These are phyloP conservation scores for Chrysosporium queenslandicum DNA, from an alignment of 2,329 filamentous ascomycete genomes.

Conservation along the genomic window DNA sequence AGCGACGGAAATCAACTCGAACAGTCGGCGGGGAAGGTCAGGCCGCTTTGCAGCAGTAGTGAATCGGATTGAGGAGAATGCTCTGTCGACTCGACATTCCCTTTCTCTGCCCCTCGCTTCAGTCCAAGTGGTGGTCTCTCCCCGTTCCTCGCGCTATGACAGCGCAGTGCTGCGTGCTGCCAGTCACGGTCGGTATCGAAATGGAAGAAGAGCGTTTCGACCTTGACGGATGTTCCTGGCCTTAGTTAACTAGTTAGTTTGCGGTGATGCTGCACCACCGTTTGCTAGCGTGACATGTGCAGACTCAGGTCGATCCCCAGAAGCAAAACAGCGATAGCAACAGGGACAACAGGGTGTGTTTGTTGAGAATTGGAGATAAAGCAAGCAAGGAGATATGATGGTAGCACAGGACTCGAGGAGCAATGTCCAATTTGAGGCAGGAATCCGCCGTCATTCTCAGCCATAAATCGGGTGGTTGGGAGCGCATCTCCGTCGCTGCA, in stretches of 20 bases:
- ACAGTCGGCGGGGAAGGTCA: slow-evolving; percentile 6
- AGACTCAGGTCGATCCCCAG: background rate
- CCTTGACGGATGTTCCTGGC: background rate
- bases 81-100: background rate
- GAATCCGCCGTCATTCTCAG: background rate
- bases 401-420: slow-evolving; percentile 6
- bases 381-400: background rate
- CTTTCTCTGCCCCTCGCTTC: background rate
- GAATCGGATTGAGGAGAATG: background rate
- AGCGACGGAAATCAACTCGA: background rate
- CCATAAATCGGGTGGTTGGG: slow-evolving; percentile 13
- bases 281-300: background rate
- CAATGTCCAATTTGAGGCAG: background rate
- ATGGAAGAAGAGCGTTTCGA: background rate
- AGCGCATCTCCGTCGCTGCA: background rate
- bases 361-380: background rate
- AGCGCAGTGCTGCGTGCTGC: slow-evolving; percentile 5
- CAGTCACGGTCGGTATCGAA: background rate
- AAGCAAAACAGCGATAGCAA: background rate
- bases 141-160: background rate
- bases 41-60: slow-evolving; percentile 12
- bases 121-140: background rate
- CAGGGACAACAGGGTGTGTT: background rate
- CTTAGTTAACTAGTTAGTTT: no score
- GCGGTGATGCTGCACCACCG: no score